Percentiles rank a stretch among this genome's conserved stretches.
Evolutionary conservation across 164 flowering plant genomes (phyloP).

Genomic region (Litsea cubeba): DNA sequence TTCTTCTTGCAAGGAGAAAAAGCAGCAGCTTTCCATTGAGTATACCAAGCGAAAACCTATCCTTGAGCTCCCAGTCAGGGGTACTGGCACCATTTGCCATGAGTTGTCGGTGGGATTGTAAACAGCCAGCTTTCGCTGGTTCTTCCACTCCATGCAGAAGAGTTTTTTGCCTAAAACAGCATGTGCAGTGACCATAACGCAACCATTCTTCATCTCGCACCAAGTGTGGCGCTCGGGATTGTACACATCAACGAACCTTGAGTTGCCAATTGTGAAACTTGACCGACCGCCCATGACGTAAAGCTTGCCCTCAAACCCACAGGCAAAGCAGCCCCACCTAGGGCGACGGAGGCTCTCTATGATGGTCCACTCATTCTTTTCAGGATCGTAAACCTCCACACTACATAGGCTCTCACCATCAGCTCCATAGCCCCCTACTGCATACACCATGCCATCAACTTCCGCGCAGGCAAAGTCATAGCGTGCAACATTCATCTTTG

Average conservation of each 20-base stretch:
- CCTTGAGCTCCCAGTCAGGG: constrained; percentile 73
- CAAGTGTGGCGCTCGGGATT: constrained; percentile 59
- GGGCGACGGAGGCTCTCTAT: constrained; percentile 86
- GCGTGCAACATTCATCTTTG: constrained; percentile 82
- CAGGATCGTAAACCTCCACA: constrained; percentile 82
- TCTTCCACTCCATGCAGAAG: constrained; percentile 96
- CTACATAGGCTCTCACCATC: constrained; percentile 75
- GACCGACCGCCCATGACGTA: constrained; percentile 97
- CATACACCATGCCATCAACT: constrained; percentile 73
- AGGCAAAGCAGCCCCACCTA: constrained; percentile 87
- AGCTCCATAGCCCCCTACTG: constrained; percentile 78
- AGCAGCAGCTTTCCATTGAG: constrained; percentile 70
- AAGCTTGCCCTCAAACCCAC: constrained; percentile 72
- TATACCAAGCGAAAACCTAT: constrained; percentile 70
- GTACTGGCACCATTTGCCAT: constrained; percentile 79
- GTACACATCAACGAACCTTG: constrained; percentile 77
- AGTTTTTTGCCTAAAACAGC: constrained; percentile 74
- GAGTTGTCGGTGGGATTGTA: constrained; percentile 58
- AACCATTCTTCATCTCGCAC: constrained; percentile 87
- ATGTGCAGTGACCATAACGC: constrained; percentile 96
- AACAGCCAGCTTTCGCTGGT: constrained; percentile 64
- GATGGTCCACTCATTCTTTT: constrained; percentile 57
- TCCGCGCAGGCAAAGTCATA: constrained; percentile 90
- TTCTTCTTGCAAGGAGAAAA: constrained; percentile 53
- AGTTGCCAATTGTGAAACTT: constrained; percentile 85